phyloP scores from a whole-genome alignment of 108 stramenopile genomes.

The Skeletonema menzelii region DNA sequence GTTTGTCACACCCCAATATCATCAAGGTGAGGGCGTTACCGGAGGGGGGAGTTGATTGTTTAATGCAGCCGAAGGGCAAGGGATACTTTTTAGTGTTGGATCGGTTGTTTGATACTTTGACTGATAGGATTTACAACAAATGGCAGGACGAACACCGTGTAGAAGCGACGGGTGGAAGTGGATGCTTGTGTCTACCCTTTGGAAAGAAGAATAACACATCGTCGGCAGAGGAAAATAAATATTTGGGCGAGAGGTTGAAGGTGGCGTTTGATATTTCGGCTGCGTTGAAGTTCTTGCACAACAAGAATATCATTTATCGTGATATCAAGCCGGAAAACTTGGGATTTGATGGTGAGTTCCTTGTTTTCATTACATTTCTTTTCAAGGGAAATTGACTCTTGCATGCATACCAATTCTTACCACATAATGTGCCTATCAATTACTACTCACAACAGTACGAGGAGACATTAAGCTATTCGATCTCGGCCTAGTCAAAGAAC shows the following conservation, averaged over 20 bases:
- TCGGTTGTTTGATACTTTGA: conserved; percentile 74
- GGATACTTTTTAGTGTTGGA: conserved; percentile 79
- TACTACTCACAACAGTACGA: background rate
- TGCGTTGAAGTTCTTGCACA: conserved; percentile 71
- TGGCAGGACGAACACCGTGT: conserved; percentile 14
- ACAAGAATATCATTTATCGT: conserved; percentile 69
- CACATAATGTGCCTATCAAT: background rate
- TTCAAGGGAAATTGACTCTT: background rate
- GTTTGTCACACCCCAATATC: conserved; percentile 74
- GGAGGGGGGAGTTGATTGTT: conserved; percentile 41
- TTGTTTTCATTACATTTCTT: background rate
- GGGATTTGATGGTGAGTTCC: conserved; percentile 34
- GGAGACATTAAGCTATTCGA: conserved; percentile 49
- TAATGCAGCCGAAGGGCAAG: conserved; percentile 23
- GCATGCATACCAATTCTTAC: background rate
- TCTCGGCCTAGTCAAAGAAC: conserved; percentile 44
- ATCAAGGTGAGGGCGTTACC: conserved; percentile 70
- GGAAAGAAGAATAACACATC: conserved; percentile 6
- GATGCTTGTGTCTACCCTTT: background rate
- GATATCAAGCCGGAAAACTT: conserved; percentile 66
- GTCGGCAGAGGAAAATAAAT: conserved; percentile 2
- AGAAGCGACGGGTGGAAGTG: background rate
- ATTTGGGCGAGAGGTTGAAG: conserved; percentile 60
- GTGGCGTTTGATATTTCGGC: conserved; percentile 80
- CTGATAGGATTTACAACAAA: conserved; percentile 42